phyloP scores from a whole-genome alignment of 495 filamentous ascomycete genomes.

The Xeromyces bisporus region DNA sequence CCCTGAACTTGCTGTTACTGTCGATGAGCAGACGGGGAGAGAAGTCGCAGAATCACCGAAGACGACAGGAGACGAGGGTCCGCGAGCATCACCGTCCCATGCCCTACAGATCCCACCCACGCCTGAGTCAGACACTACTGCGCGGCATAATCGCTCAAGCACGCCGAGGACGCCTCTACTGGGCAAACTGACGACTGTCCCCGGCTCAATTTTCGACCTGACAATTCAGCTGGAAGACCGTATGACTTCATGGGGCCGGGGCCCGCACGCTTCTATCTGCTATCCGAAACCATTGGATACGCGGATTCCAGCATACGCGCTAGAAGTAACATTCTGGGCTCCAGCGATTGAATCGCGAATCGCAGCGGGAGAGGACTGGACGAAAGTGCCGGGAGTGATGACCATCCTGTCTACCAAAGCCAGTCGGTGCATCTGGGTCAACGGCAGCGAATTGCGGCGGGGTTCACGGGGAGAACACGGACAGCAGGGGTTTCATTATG shows the following conservation, averaged over 20 bases:
- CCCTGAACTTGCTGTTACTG: conserved; percentile 22
- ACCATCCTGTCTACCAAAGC: conserved; percentile 61
- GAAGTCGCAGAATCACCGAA: conserved; percentile 14
- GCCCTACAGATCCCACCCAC: neutral
- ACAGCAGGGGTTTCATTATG: conserved; percentile 38
- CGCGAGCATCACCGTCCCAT: neutral
- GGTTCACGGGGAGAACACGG: conserved; percentile 27
- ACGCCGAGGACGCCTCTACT: conserved; percentile 23
- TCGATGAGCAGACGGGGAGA: conserved; percentile 27
- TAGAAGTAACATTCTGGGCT: conserved; percentile 59
- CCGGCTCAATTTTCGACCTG: conserved; percentile 34
- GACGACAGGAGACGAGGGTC: neutral
- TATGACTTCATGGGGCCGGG: conserved; percentile 61
- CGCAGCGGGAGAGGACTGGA: conserved; percentile 42
- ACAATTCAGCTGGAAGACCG: conserved; percentile 45
- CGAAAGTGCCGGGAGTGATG: conserved; percentile 29
- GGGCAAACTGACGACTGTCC: conserved; percentile 25
- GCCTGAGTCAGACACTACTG: neutral
- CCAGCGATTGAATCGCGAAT: conserved; percentile 39
- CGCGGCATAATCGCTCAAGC: conserved; percentile 20
- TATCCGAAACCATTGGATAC: conserved; percentile 42
- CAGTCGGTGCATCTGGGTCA: conserved; percentile 52
- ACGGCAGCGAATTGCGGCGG: conserved; percentile 39
- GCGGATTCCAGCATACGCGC: conserved; percentile 64
- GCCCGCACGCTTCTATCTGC: conserved; percentile 38